These are phyloP conservation scores for Arachis monticola DNA, from an alignment of 331 rosid genomes.

Conservation along the genomic window DNA sequence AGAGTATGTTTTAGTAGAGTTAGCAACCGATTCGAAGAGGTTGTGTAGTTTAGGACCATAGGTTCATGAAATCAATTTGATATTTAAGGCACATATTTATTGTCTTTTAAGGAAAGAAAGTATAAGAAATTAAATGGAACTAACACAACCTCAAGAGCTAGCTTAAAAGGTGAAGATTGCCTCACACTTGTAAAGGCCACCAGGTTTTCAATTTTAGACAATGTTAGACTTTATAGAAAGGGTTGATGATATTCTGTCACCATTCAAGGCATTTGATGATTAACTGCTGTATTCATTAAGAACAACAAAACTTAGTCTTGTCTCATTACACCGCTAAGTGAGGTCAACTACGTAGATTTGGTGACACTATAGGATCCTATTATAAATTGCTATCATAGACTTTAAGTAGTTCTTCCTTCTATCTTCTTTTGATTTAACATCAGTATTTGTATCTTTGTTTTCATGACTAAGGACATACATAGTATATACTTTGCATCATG, in stretches of 20 bases:
- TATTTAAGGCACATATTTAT: background rate
- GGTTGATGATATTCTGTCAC: background rate
- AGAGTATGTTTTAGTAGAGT: no score
- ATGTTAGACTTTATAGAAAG: background rate
- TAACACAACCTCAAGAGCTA: no score
- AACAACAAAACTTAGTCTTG: no score
- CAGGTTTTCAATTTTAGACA: no score
- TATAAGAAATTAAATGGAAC: no score
- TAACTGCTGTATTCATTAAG: background rate
- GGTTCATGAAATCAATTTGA: background rate
- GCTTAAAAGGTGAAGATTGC: no score
- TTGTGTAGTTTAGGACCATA: slow-evolving; percentile 3
- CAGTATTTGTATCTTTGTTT: background rate
- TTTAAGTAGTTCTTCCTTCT: background rate
- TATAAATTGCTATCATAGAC: background rate
- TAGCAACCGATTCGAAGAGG: no score
- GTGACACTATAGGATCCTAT: no score
- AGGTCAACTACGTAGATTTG: no score
- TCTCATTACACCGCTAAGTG: no score
- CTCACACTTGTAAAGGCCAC: no score
- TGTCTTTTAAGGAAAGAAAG: background rate
- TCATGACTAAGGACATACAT: background rate
- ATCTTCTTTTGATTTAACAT: background rate
- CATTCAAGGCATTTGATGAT: background rate
- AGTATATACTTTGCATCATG: background rate